Evolutionary conservation across 768 basidiomycete genomes (phyloP), one percentile per base, ranked within the genome.

Genomic region (Astraeus odoratus): DNA sequence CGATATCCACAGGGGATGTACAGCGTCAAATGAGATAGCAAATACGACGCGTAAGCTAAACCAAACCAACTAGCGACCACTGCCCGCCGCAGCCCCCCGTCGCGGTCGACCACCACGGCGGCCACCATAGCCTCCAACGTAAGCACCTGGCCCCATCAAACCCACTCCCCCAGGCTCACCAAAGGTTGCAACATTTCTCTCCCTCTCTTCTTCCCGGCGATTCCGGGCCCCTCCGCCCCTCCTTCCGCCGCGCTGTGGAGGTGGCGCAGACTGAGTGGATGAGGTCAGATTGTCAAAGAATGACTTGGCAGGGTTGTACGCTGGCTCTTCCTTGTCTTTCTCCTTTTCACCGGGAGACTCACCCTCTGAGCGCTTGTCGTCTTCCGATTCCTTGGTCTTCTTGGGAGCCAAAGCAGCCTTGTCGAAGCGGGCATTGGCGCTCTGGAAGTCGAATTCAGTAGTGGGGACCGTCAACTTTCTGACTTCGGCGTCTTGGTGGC

Each of bases 161-260:
- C 86, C 85, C 15, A 85, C 76, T 39, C 83, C 83, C 9, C 86
- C 86, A 7, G 87, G 80, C 59, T 91, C 88, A 3, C 88, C 89
- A 71, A 92, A 92, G 7, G 88, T 91, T 24, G 84, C 83, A 8
- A 91, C 79, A 55, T 91, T 91, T 63, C 76, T 79, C 63, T 88
- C 86, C 48, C 88, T 66, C 58, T 91, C 88, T 54, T 90, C 89
- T 53, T 91, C 87, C 35, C 88, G 66, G 53, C 87, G 72, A 53
- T 78, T 86, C 42, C 82, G 69, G 1, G 81, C 86, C 0, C 65
- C 72, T 4, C 74, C 71, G 13, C 74, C 65, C 0, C 72, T 58
- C 34, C 74, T 57, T 5, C 70, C 65, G 29, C 66, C 65, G 29
- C 66, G 60, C 16, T 52, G 38, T 1, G 58, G 53, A 3, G 62